Base-by-base conservation (phyloP, 2,329 filamentous ascomycete species). In the Xylaria sp. region DNA sequence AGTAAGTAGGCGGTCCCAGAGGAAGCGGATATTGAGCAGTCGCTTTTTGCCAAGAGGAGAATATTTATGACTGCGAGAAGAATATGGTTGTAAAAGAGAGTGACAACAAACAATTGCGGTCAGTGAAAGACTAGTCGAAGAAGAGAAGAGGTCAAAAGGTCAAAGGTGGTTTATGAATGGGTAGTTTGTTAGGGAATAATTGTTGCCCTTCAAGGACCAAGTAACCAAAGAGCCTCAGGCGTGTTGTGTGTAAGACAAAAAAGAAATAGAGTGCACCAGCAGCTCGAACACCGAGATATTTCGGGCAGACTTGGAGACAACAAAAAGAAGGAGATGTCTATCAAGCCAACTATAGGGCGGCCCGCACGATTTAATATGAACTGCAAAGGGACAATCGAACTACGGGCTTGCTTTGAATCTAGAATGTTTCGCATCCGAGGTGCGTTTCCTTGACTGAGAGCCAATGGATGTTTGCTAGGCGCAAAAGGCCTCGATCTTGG, bases 191-290 rank as follows among this genome's bases (percentile, higher is more conserved):
- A 66, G 36, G 71, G 70, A 68, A 68, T 18, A 7, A 69, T 69
- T 53, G 70, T 69, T 53, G 70, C 69, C 75, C 72, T 39, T 76
- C 74, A 71, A 76, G 73, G 74, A 76, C 74, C 58, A 56, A 58
- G 59, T n/a, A 56, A 36, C 43, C 46, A 28, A 45, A 59, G 39
- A 52, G 52, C 63, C 48, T 62, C 63, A 55, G 48, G 23, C 20
- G 50, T 53, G 25, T 34, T 39, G 36, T 39, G 13, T 15, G 36
- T 52, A 66, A 70, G 52, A 73, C 62, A 76, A 76, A 70, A 68
- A 70, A 43, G 52, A 68, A 68, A 60, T 73, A 72, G 68, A 70
- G 59, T 52, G 50, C 66, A 65, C 68, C 63, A 66, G 73, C 69
- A 71, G 65, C 67, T 67, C 12, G 52, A 36, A 36, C 28, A 34